phyloP scores from a whole-genome alignment of 371 early-diverging fungal genomes.

The Mortierella sp. region DNA sequence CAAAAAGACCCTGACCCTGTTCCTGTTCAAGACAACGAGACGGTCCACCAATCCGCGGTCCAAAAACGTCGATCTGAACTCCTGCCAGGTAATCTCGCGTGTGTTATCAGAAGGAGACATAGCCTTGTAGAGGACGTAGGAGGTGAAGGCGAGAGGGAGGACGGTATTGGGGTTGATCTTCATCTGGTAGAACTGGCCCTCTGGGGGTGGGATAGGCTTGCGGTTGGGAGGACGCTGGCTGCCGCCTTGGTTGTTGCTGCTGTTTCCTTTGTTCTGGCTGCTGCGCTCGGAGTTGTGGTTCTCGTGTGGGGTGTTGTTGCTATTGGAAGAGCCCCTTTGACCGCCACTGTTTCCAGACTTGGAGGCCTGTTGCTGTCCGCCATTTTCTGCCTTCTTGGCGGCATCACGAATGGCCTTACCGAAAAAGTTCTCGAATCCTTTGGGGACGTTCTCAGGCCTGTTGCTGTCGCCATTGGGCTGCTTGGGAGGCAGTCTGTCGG shows the following conservation, averaged over 20 bases:
- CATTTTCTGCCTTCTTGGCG: conserved; percentile 45
- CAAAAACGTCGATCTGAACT: conserved; percentile 88
- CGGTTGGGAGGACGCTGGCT: conserved; percentile 66
- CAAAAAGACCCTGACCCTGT: conserved; percentile 84
- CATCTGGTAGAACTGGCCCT: conserved; percentile 51
- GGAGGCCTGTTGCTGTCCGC: conserved; percentile 28
- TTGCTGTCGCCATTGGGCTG: conserved; percentile 25
- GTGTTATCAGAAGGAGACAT: conserved; percentile 64
- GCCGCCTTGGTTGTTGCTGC: conserved; percentile 2
- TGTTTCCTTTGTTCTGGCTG: conserved; percentile 25
- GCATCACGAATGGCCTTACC: conserved; percentile 50
- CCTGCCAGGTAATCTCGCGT: conserved; percentile 91
- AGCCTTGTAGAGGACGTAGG: conserved; percentile 69
- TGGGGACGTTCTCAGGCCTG: conserved; percentile 47
- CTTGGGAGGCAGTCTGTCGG: conserved; percentile 41
- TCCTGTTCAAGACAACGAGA: conserved; percentile 89
- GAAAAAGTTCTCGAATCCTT: conserved; percentile 61
- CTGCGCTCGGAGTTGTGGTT: conserved; percentile 71
- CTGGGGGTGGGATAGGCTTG: conserved; percentile 23
- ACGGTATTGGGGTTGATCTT: conserved; percentile 65
- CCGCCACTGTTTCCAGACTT: conserved; percentile 27
- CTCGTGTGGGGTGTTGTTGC: conserved; percentile 1
- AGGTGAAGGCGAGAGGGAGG: conserved; percentile 63
- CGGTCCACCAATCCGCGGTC: conserved; percentile 95
- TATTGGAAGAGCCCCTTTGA: conserved; percentile 15